Percentiles rank a stretch among this genome's conserved stretches.
These are phyloP conservation scores for Aphanomyces invadans DNA, from an alignment of 352 stramenopile species.

Conservation along the genomic window DNA sequence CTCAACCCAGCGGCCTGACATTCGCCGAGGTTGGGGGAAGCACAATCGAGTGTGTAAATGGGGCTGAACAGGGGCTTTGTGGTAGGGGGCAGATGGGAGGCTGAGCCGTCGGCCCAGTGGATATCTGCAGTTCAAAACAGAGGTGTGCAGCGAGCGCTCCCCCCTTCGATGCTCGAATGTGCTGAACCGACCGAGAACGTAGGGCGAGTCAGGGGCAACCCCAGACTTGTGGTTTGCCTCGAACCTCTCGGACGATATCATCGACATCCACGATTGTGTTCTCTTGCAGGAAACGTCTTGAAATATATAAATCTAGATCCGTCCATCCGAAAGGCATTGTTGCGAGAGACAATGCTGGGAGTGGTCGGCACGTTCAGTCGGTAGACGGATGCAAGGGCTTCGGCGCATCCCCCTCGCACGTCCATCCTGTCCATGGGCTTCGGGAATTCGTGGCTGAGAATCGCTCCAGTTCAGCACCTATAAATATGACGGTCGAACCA, in stretches of 20 bases:
- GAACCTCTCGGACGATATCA: constrained; percentile 14
- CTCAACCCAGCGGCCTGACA: neutral
- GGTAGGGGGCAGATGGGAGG: neutral
- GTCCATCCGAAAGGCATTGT: neutral
- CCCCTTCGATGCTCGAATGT: neutral
- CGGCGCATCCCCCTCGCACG: no score
- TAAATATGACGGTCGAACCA: no score
- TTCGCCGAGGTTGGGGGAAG: neutral
- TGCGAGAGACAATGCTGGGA: no score
- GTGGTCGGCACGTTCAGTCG: no score
- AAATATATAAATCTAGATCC: neutral
- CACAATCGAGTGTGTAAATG: no score
- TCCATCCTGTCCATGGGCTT: no score
- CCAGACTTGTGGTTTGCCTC: neutral
- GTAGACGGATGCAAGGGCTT: no score
- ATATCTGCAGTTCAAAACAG: neutral
- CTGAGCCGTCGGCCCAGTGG: constrained; percentile 1
- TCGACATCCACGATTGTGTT: constrained; percentile 1
- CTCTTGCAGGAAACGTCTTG: neutral
- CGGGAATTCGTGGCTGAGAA: no score
- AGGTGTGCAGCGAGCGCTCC: no score
- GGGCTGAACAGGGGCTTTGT: no score
- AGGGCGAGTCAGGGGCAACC: neutral
- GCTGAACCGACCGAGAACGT: no score
- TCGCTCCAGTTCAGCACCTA: no score